Conservation (phyloP, 352 stramenopile species). For the Phytopythium litorale region DNA sequence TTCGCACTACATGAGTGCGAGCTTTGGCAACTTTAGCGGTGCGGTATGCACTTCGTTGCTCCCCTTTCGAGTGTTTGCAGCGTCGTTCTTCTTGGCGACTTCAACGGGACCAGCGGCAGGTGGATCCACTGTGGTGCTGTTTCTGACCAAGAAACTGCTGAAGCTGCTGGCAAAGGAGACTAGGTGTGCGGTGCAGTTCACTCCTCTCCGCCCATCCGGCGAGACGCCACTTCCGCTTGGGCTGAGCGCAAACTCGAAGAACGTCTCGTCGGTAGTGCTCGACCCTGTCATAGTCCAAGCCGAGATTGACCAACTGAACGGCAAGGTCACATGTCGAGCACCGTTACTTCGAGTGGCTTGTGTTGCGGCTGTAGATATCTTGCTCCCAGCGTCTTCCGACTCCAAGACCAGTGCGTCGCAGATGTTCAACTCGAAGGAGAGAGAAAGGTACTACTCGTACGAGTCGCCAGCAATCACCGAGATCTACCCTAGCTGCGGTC, state of each 20-base stretch:
- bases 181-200: constrained; percentile 62
- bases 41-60: constrained; percentile 51
- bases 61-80: constrained; percentile 52
- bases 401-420: constrained; percentile 1
- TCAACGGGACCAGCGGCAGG: constrained; percentile 56
- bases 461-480: constrained; percentile 64
- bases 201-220: constrained; percentile 20
- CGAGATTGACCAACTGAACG: constrained; percentile 50
- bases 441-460: constrained; percentile 63
- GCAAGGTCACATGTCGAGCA: constrained; percentile 45
- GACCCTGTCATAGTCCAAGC: constrained; percentile 35
- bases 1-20: constrained; percentile 54
- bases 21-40: constrained; percentile 61
- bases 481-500: constrained; percentile 54
- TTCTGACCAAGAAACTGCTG: constrained; percentile 40
- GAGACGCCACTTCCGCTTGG: neutral
- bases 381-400: constrained; percentile 27
- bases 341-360: constrained; percentile 45
- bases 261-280: neutral
- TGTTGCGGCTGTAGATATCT: constrained; percentile 36
- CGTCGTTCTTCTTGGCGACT: constrained; percentile 61
- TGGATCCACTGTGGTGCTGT: constrained; percentile 54
- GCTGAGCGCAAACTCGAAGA: neutral
- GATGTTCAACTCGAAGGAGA: constrained; percentile 36
- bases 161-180: constrained; percentile 47